Evolutionary conservation across 2,329 filamentous ascomycete species (phyloP), one percentile per base, ranked within the genome.

Genomic region (Colletotrichum gigasporum): DNA sequence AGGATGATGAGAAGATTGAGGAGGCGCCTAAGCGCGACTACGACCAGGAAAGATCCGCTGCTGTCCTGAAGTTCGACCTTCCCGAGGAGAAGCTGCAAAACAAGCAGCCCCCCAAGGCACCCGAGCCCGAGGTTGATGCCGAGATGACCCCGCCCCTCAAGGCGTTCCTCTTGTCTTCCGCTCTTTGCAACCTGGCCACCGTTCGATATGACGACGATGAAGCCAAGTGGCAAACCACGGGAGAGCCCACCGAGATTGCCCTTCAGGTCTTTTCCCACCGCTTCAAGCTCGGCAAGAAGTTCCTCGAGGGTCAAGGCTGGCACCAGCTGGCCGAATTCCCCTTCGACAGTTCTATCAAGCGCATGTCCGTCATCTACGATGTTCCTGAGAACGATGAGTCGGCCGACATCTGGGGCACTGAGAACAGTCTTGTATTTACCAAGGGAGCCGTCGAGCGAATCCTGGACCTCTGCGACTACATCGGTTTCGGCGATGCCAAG

Each of bases 331-430:
- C 88, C 54, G 91, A 94, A 71, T 92, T 91, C 66, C 90, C 91
- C n/a, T 94, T 94, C 71, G 91, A 94, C 75, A 92, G 89, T 59
- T 85, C 85, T 70, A 87, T 93, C 73, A 94, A 94, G 83, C 88
- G 90, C 70, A 94, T 94, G 91, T 91, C 90, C 8, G 90, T 93
- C 59, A 84, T 93, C 45, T 93, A 91, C 76, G 82, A 86, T 48
- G 77, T 77, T 5, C 84, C 84, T 1, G 34, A 51, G 5, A 68
- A 72, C 5, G 73, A 74, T 7, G 78, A 82, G 34, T 75, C 73
- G 2, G 73, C 73, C 9, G 77, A 73, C 18, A 75, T 81, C 10
- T 72, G 78, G 12, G 73, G 79, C n/a, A 70, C 75, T 1, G 71
- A 78, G 4, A 80, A 79, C 69, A 86, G 84, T 68, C 72, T 86